A percentile compares a stretch with the other conserved stretches of the same genome.
These are phyloP conservation scores for Penicillium maclennaniae DNA, from an alignment of 495 filamentous ascomycete genomes.

Conservation along the genomic window DNA sequence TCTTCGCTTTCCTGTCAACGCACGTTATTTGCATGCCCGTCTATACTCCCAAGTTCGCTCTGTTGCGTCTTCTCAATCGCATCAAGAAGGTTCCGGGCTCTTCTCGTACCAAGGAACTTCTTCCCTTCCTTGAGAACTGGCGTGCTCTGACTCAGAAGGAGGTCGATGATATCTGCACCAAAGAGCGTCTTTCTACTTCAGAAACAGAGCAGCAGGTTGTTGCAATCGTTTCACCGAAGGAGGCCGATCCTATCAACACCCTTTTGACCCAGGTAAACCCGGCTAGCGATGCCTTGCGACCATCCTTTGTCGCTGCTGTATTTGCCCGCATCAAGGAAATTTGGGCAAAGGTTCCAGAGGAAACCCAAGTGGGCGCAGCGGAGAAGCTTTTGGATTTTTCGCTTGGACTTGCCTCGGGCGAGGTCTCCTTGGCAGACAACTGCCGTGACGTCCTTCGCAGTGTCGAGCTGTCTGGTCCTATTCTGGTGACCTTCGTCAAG, in stretches of 20 bases:
- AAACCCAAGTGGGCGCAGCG: constrained; percentile 55
- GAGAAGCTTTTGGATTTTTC: constrained; percentile 57
- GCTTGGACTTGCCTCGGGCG: constrained; percentile 24
- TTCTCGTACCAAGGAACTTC: constrained; percentile 64
- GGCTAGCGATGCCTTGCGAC: constrained; percentile 40
- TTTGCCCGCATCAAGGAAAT: constrained; percentile 62
- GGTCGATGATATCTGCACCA: constrained; percentile 41
- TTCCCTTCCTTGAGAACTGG: constrained; percentile 68
- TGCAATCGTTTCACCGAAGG: constrained; percentile 60
- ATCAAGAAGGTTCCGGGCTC: constrained; percentile 62
- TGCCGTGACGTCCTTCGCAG: constrained; percentile 65
- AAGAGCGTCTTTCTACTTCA: constrained; percentile 57
- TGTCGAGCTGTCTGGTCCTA: constrained; percentile 63
- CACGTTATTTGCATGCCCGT: constrained; percentile 67
- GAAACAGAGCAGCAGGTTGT: constrained; percentile 59
- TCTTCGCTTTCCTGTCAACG: constrained; percentile 69
- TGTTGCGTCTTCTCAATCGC: constrained; percentile 68
- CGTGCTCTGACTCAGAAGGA: constrained; percentile 41
- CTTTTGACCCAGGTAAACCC: constrained; percentile 52
- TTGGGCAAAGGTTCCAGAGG: constrained; percentile 67
- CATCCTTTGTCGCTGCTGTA: constrained; percentile 53
- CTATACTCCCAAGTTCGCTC: constrained; percentile 58
- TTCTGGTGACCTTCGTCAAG: constrained; percentile 65
- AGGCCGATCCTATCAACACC: constrained; percentile 59
- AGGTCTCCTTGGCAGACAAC: constrained; percentile 41